Evolutionary conservation across 1,284 basidiomycete species (phyloP), one percentile per base, ranked within the genome.

Genomic region (Tylopilus orsonianus): DNA sequence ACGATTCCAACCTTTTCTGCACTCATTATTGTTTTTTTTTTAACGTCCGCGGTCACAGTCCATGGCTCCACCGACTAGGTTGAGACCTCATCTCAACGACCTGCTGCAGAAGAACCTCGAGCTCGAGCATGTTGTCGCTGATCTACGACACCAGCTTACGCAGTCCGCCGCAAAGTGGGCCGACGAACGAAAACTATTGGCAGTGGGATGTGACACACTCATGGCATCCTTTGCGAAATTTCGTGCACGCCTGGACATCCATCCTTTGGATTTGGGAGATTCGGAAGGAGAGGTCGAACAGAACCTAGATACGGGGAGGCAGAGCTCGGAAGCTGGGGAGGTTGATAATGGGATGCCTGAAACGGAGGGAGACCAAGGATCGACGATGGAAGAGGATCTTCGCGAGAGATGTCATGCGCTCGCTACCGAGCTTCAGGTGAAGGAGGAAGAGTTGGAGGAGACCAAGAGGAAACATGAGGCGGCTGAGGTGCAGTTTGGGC

Each of bases 191-290:
- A 62, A 62, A 43, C 46, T 44, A 27, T 47, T 62, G 37, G 52
- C 51, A 35, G 37, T 45, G 40, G 57, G 52, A 20, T 62, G 60
- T 29, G 64, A 62, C 30, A 10, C 37, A 10, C 64, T 62, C 60
- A 62, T 62, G 60, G 62, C 60, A 19, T 66, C 64, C 22, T 62
- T 62, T 60, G 64, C 62, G 23, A 62, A 66, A 40, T 66, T 65
- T 33, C 60, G 60, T 30, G 62, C 60, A 39, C 52, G 55, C 2
- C 37, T 66, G 2, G 60, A 66, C 35, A 36, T 46, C 2, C 61
- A 65, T 24, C 46, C 54, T 16, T 50, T 48, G 23, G 57, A 63
- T 23, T 52, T 41, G 61, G 50, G 20, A 3, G 61, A 66, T 33
- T 54, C 50, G 27, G 60, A 62, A 22, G 60, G 59, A 32, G 60